Base-by-base conservation (phyloP, 139 green algal genomes). In the Zygnema cylindricum region DNA sequence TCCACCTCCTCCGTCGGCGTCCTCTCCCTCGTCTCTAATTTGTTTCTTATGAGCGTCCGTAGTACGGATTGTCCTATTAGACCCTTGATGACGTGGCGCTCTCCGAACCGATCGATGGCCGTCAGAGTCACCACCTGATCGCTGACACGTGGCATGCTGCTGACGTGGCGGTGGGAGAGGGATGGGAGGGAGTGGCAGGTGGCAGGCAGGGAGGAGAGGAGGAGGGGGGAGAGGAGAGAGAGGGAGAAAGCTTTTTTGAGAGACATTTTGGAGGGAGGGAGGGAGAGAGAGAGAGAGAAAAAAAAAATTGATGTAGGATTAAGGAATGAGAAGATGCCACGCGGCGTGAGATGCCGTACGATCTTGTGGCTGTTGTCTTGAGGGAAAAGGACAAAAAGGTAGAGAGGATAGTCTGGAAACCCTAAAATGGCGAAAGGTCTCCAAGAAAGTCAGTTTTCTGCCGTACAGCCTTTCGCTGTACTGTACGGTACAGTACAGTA, bases 41-140 rank as follows among this genome's bases (percentile, higher is more conserved):
- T 86, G 79, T 25, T 23, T 40, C 79, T 40, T 40, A 86, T 86
- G 54, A 86, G 79, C 35, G 79, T n/a, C 1, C 36, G 43, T 33
- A 86, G 79, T 25, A 86, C 41, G 39, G 35, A 32, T 30, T 55
- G 79, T 30, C 79, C 79, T 30, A 43, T 43, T 0, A 86, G 79
- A 30, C 79, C 79, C 79, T 43, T 86, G 39, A 86, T 69, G 39
- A 69, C 79, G 79, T 86, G 79, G 42, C 79, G 79, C 30, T 57
- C 25, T 30, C 79, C 79, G 79, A 84, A 40, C 25, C 54, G 39
- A 43, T 86, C 79, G 79, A 86, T 86, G 36, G 79, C 79, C 39
- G 43, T 77, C 23, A 86, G 43, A 43, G 21, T 63, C 7, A 63
- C 16, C 49, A 63, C 49, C 7, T 63, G 49, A 16, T 63, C 49